Conservation (phyloP, 768 basidiomycete species). For the Collybia nuda region DNA sequence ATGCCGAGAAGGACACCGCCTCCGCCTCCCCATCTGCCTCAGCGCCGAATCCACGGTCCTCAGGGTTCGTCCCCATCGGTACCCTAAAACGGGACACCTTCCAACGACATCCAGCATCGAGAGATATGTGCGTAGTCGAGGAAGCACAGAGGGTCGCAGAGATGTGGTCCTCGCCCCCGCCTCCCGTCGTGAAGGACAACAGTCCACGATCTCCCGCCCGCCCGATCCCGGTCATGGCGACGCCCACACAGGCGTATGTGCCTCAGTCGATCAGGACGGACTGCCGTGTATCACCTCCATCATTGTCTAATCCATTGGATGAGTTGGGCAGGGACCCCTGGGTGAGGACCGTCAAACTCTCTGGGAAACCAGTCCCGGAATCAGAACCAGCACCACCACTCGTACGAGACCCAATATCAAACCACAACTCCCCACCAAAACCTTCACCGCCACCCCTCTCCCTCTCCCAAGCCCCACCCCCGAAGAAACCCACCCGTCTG, state of each 20-base stretch:
- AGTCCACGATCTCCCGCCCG: too few species aligned
- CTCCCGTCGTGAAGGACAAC: neutral
- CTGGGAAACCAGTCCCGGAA: too few species aligned
- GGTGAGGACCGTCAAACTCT: too few species aligned
- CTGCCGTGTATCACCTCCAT: constrained; percentile 35
- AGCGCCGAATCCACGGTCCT: constrained; percentile 70
- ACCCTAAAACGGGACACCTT: constrained; percentile 46
- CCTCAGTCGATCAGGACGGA: constrained; percentile 35
- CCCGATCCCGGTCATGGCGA: constrained; percentile 16
- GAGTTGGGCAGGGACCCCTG: too few species aligned
- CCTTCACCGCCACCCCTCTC: constrained; percentile 10
- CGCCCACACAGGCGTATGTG: constrained; percentile 16
- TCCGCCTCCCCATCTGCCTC: constrained; percentile 32
- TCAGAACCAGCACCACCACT: too few species aligned
- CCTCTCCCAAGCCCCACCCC: constrained; percentile 4
- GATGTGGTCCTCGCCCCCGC: constrained; percentile 30
- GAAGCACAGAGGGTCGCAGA: constrained; percentile 38
- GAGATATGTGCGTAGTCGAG: constrained; percentile 29
- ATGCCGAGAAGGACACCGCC: constrained; percentile 6
- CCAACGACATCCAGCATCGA: constrained; percentile 18
- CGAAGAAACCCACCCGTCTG: constrained; percentile 22
- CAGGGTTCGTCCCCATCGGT: constrained; percentile 70
- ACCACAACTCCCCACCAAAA: too few species aligned
- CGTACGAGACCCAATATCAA: too few species aligned
- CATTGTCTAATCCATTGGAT: constrained; percentile 6